These are phyloP conservation scores for Parachaetomium inaequale DNA, from an alignment of 495 filamentous ascomycete species.

Conservation along the genomic window DNA sequence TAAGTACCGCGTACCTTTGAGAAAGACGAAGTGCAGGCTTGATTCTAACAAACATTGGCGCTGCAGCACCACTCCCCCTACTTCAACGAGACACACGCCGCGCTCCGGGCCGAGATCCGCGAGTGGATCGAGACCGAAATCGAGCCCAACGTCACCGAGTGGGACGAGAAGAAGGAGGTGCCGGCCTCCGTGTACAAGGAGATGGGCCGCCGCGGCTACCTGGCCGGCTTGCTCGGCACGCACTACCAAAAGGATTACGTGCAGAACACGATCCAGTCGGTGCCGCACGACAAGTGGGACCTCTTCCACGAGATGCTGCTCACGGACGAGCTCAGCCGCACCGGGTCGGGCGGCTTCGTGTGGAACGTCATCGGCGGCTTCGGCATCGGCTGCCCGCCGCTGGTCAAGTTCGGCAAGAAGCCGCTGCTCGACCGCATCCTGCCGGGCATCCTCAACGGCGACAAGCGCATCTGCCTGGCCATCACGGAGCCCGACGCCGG, in stretches of 20 bases:
- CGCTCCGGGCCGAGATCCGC: constrained; percentile 82
- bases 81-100: constrained; percentile 89
- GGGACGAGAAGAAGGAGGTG: constrained; percentile 92
- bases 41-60: constrained; percentile 1
- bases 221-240: constrained; percentile 82
- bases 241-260: constrained; percentile 74
- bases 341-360: constrained; percentile 89
- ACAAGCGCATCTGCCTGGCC: constrained; percentile 84
- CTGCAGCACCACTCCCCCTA: constrained; percentile 90
- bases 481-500: constrained; percentile 57
- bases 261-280: constrained; percentile 65
- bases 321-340: constrained; percentile 88
- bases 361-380: constrained; percentile 97
- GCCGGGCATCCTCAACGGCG: constrained; percentile 80
- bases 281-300: constrained; percentile 89
- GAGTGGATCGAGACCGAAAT: constrained; percentile 87
- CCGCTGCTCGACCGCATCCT: constrained; percentile 69
- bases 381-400: constrained; percentile 86
- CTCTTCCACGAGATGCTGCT: constrained; percentile 94
- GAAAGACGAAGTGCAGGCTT: no score
- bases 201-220: constrained; percentile 88
- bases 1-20: constrained; percentile 45
- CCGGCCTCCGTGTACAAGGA: constrained; percentile 87
- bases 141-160: constrained; percentile 89
- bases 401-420: constrained; percentile 92